Evolutionary conservation across 106 monocot species (phyloP).

Genomic region (Dendrobium officinale): DNA sequence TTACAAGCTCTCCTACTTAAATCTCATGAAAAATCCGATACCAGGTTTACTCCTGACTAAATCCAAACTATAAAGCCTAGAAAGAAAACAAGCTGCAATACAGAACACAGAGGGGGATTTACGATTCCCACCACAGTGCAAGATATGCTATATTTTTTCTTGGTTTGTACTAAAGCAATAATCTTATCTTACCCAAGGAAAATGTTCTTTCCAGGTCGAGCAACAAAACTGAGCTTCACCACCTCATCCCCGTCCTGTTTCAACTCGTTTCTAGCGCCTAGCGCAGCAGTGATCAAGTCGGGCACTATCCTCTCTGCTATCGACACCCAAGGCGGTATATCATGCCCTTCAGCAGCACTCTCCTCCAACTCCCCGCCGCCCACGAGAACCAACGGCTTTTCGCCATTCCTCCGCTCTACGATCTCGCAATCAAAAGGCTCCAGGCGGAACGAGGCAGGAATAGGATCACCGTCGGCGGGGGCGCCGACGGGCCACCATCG

Average conservation of each 20-base stretch:
- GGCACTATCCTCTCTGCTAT: constrained; percentile 24
- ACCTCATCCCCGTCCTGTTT: neutral
- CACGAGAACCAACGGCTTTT: constrained; percentile 26
- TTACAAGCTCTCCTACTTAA: too few relatives aligned
- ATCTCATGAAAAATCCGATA: too few relatives aligned
- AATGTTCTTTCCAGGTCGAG: constrained; percentile 33
- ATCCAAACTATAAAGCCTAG: too few relatives aligned
- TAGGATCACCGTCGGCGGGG: neutral
- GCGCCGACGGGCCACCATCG: constrained; percentile 18
- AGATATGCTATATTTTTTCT: too few relatives aligned
- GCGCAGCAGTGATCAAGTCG: constrained; percentile 11
- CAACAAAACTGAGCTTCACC: constrained; percentile 23
- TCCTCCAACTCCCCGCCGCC: neutral
- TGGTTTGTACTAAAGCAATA: too few relatives aligned
- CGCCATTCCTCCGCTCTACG: constrained; percentile 27
- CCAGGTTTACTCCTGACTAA: too few relatives aligned
- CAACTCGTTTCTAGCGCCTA: constrained; percentile 11
- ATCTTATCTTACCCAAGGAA: constrained; percentile 26
- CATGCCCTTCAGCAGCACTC: neutral
- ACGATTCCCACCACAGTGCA: too few relatives aligned
- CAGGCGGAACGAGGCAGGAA: constrained; percentile 10
- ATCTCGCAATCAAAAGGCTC: constrained; percentile 29
- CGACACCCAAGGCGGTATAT: constrained; percentile 9
- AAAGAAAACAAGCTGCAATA: too few relatives aligned
- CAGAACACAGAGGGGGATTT: too few relatives aligned